Evolutionary conservation across 2,329 filamentous ascomycete genomes (phyloP).

Genomic region (Ceratocystis destructans): DNA sequence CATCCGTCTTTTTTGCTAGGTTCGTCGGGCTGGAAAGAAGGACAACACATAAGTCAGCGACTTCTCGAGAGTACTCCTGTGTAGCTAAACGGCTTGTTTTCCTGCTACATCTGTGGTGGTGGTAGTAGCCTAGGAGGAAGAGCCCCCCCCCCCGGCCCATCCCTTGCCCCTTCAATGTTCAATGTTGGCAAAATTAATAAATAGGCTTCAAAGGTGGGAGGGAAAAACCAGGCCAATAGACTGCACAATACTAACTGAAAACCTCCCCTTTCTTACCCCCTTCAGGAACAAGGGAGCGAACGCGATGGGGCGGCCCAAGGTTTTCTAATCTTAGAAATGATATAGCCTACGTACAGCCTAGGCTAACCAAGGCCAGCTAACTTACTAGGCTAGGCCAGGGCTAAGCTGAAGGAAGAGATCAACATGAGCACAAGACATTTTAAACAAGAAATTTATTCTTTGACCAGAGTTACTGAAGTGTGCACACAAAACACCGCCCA

Average conservation of each 20-base stretch:
- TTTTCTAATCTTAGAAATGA: background rate
- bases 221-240: background rate
- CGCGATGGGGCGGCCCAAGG: background rate
- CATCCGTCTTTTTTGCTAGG: background rate
- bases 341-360: too few species aligned
- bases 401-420: background rate
- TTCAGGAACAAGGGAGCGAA: background rate
- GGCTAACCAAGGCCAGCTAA: too few species aligned
- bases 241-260: too few species aligned
- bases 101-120: too few species aligned
- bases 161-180: too few species aligned
- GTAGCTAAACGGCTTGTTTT: too few species aligned
- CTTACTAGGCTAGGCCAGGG: background rate
- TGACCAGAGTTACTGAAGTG: too few species aligned
- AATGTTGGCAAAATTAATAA: too few species aligned
- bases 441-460: background rate
- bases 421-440: background rate
- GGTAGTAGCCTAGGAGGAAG: too few species aligned
- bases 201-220: background rate
- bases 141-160: too few species aligned
- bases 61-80: background rate
- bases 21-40: background rate
- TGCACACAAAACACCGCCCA: too few species aligned
- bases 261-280: background rate
- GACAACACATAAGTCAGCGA: background rate